Conservation (phyloP, 306 rosid genomes). For the Sophora flavescens region DNA sequence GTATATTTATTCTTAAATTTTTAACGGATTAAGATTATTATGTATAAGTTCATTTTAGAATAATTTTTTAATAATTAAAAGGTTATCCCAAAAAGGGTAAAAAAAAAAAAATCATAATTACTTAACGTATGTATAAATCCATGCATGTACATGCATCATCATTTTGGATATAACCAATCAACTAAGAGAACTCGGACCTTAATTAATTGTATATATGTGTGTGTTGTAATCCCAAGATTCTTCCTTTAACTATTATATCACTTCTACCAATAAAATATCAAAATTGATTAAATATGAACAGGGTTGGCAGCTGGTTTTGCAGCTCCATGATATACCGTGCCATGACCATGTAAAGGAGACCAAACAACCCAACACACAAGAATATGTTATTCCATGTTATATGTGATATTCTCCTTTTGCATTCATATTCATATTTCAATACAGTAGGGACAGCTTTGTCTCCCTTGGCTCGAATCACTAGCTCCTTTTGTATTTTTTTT, state of each 20-base stretch:
- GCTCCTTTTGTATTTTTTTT: neutral
- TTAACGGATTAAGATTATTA: neutral
- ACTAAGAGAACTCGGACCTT: neutral
- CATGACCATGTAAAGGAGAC: constrained; percentile 68
- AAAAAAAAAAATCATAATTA: constrained; percentile 8
- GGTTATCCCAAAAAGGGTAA: neutral
- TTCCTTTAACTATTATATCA: neutral
- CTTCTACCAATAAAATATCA: constrained; percentile 43
- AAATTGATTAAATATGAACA: constrained; percentile 25
- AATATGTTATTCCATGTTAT: constrained; percentile 60
- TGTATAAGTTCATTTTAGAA: no score
- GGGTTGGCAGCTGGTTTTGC: constrained; percentile 37
- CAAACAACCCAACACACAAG: constrained; percentile 60
- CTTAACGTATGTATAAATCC: constrained; percentile 50
- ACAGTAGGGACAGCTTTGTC: constrained; percentile 87
- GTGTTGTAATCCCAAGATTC: constrained; percentile 54
- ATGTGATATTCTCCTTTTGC: constrained; percentile 54
- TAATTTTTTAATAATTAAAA: neutral
- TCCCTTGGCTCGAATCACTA: constrained; percentile 66
- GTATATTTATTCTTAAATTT: no score
- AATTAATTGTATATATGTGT: neutral
- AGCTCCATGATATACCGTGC: constrained; percentile 51
- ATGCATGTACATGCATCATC: constrained; percentile 54
- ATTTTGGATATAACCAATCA: constrained; percentile 28
- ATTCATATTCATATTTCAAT: constrained; percentile 71